A percentile compares a stretch with the other conserved stretches of the same genome.
Conservation (phyloP, 2,329 filamentous ascomycete genomes). For the Fusarium phyllophilum region DNA sequence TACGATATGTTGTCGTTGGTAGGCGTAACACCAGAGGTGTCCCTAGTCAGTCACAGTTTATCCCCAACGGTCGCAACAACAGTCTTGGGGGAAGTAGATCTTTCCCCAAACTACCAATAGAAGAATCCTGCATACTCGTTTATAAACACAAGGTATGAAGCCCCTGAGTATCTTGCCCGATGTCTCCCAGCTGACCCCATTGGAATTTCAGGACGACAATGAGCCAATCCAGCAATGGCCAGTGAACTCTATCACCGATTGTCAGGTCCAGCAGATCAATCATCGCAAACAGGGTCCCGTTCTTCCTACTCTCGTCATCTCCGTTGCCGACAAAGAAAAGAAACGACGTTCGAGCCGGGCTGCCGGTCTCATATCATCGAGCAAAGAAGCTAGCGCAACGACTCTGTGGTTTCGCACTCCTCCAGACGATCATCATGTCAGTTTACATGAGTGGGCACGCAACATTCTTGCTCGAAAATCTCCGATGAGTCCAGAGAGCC, state of each 20-base stretch:
- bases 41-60: slow-evolving; percentile 52
- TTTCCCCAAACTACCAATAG: slow-evolving; percentile 48
- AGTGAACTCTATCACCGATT: slow-evolving; percentile 63
- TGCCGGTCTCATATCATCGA: slow-evolving; percentile 62
- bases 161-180: not conserved
- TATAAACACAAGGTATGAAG: slow-evolving; percentile 65
- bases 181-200: slow-evolving; percentile 7
- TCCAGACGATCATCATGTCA: slow-evolving; percentile 61
- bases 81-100: slow-evolving; percentile 51
- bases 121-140: slow-evolving; percentile 61
- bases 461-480: slow-evolving; percentile 60
- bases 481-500: slow-evolving; percentile 62
- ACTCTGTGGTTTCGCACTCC: slow-evolving; percentile 67
- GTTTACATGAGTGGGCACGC: slow-evolving; percentile 69
- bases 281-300: slow-evolving; percentile 71
- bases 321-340: slow-evolving; percentile 68
- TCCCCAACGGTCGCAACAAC: slow-evolving; percentile 52
- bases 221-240: slow-evolving; percentile 66
- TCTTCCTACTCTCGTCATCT: slow-evolving; percentile 68
- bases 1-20: slow-evolving; percentile 69
- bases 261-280: slow-evolving; percentile 66
- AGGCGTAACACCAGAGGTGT: slow-evolving; percentile 46
- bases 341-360: slow-evolving; percentile 73
- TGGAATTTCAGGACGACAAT: slow-evolving; percentile 56
- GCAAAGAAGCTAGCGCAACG: slow-evolving; percentile 60